Conservation (phyloP, 805 yeast genomes). For the Pichia insulana region DNA sequence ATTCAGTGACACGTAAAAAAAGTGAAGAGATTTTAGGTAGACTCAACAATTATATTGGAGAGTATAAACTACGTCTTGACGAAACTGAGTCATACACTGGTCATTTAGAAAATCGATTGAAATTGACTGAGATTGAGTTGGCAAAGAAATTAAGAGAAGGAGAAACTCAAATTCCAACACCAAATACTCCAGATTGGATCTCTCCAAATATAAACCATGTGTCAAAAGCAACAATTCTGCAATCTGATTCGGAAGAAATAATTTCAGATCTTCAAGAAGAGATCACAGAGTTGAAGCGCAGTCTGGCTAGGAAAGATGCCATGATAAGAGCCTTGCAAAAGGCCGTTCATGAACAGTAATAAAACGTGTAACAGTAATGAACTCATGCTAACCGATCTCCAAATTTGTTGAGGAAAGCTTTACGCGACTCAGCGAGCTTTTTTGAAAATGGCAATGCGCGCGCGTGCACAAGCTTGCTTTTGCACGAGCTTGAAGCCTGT, state of each 20-base stretch:
- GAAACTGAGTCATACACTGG: conserved; percentile 9
- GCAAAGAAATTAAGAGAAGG: not conserved
- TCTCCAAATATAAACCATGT: no score
- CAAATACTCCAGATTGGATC: not conserved
- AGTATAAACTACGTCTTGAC: conserved; percentile 4
- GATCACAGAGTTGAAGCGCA: conserved; percentile 52
- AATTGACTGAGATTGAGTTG: conserved; percentile 10
- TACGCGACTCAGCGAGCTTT: no score
- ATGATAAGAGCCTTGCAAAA: conserved; percentile 56
- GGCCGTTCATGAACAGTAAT: not conserved
- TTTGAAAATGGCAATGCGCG: no score
- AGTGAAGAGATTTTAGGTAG: not conserved
- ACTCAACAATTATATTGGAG: not conserved
- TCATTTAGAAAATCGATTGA: conserved; percentile 11
- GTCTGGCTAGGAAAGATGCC: conserved; percentile 64
- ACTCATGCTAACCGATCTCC: no score
- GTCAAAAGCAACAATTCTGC: not conserved
- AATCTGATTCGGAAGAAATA: not conserved
- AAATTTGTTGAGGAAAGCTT: no score
- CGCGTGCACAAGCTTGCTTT: no score
- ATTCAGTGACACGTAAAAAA: not conserved
- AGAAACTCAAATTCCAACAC: not conserved
- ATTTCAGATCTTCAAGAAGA: conserved; percentile 50
- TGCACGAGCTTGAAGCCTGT: no score
- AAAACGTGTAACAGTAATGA: no score